Evolutionary conservation across 2,329 filamentous ascomycete genomes (phyloP).

Genomic region (Verticillium tricorpus): DNA sequence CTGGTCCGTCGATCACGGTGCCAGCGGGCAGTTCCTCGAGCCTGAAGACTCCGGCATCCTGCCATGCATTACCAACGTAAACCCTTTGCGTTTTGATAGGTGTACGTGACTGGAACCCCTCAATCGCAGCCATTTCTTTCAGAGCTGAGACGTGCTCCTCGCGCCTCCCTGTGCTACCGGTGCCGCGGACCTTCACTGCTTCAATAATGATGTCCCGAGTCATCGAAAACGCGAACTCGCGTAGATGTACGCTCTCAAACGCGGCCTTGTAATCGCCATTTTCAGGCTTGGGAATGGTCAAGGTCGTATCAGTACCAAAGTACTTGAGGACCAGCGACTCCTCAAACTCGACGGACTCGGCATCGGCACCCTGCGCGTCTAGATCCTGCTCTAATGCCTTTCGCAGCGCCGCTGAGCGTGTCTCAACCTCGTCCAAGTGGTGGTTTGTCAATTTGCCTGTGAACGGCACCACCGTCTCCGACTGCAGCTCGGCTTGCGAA

Average conservation of each 20-base stretch:
- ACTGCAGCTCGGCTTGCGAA: conserved; percentile 32
- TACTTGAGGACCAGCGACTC: conserved; percentile 29
- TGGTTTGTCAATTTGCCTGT: conserved; percentile 15
- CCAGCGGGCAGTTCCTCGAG: conserved; percentile 15
- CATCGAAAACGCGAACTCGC: conserved; percentile 12
- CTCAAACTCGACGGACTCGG: conserved; percentile 32
- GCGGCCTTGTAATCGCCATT: conserved; percentile 18
- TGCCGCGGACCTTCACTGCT: conserved; percentile 17
- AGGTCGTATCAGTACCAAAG: conserved; percentile 27
- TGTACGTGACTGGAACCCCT: conserved; percentile 1
- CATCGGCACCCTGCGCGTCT: conserved; percentile 32
- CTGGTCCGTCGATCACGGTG: conserved; percentile 23
- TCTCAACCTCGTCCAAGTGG: conserved; percentile 10
- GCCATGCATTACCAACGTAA: conserved; percentile 23
- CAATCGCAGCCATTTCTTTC: conserved; percentile 8
- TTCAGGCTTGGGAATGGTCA: conserved; percentile 24
- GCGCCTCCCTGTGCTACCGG: conserved; percentile 14
- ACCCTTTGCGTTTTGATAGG: conserved; percentile 18
- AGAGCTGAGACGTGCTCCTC: conserved; percentile 8
- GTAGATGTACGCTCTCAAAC: conserved; percentile 7
- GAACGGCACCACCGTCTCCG: conserved; percentile 28
- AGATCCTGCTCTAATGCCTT: conserved; percentile 19
- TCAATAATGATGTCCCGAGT: conserved; percentile 7
- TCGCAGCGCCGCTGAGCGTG: conserved; percentile 21
- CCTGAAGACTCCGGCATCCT: conserved; percentile 19